A percentile compares a stretch with the other conserved stretches of the same genome.
Conservation (phyloP, 1,139 yeast species). For the Debaryomyces fabryi region DNA sequence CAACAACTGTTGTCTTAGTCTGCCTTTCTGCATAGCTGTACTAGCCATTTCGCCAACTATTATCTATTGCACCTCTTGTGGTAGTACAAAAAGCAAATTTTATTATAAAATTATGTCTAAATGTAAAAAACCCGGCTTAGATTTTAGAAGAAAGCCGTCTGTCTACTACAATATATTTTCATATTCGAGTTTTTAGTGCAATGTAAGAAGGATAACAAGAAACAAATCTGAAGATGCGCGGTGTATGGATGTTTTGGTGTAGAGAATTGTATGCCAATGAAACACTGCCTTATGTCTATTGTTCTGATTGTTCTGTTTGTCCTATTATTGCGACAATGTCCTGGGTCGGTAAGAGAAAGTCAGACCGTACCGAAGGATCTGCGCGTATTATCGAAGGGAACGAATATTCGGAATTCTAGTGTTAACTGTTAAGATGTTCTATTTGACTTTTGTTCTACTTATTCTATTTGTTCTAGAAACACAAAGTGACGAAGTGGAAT, state of each 20-base stretch:
- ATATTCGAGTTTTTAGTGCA: neutral
- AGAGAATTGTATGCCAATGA: neutral
- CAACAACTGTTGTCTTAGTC: constrained; percentile 39
- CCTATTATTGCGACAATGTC: neutral
- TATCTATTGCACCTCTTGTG: neutral
- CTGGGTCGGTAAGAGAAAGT: neutral
- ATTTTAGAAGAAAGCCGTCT: neutral
- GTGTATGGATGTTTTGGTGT: constrained; percentile 4
- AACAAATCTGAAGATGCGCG: neutral
- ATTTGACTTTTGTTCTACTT: no score
- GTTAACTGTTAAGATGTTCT: neutral
- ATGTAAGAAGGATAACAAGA: neutral
- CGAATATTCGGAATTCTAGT: neutral
- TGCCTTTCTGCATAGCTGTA: constrained; percentile 22
- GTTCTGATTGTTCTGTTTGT: neutral
- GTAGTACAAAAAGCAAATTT: neutral
- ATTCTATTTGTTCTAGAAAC: no score
- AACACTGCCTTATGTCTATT: neutral
- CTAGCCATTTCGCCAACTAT: constrained; percentile 27
- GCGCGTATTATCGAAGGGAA: neutral
- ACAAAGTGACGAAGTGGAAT: neutral
- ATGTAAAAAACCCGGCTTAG: neutral
- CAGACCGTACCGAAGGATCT: neutral
- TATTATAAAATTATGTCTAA: neutral
- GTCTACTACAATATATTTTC: neutral